These are phyloP conservation scores for Liquidambar formosana DNA, from an alignment of 164 flowering plant species.

Conservation along the genomic window DNA sequence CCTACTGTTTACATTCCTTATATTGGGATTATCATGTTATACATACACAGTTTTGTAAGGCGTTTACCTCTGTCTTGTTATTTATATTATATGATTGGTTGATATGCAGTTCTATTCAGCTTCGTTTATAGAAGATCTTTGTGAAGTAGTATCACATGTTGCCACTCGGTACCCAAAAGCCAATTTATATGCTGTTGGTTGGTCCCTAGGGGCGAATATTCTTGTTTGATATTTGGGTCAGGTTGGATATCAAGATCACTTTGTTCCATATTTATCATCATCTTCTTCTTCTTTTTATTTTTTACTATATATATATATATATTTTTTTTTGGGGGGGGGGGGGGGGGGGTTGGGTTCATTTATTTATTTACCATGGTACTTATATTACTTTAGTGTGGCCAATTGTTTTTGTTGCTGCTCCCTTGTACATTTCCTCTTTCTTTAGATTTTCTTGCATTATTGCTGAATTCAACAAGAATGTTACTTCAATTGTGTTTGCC, in stretches of 20 bases:
- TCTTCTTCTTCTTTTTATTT: background rate
- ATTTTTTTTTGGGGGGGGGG: too few species aligned
- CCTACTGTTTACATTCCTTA: too few species aligned
- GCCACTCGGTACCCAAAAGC: slow-evolving; percentile 62
- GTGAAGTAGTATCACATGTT: slow-evolving; percentile 71
- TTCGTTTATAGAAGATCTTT: slow-evolving; percentile 77
- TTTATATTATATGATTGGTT: slow-evolving; percentile 8
- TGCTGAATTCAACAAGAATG: background rate
- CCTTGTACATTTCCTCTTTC: background rate
- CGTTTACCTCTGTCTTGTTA: slow-evolving; percentile 1
- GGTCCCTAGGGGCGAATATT: slow-evolving; percentile 98
- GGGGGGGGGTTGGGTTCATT: too few species aligned
- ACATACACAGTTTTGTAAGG: background rate
- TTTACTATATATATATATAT: too few species aligned
- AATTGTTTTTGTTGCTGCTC: background rate
- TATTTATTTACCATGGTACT: background rate
- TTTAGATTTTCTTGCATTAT: background rate
- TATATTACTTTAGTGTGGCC: background rate
- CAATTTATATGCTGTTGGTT: slow-evolving; percentile 82
- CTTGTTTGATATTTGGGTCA: slow-evolving; percentile 90
- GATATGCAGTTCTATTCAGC: slow-evolving; percentile 91
- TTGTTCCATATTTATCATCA: background rate
- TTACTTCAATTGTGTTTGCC: too few species aligned
- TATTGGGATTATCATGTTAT: too few species aligned
- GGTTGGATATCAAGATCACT: slow-evolving; percentile 37